Evolutionary conservation across 108 stramenopile species (phyloP).

Genomic region (Skeletonema grethae): DNA sequence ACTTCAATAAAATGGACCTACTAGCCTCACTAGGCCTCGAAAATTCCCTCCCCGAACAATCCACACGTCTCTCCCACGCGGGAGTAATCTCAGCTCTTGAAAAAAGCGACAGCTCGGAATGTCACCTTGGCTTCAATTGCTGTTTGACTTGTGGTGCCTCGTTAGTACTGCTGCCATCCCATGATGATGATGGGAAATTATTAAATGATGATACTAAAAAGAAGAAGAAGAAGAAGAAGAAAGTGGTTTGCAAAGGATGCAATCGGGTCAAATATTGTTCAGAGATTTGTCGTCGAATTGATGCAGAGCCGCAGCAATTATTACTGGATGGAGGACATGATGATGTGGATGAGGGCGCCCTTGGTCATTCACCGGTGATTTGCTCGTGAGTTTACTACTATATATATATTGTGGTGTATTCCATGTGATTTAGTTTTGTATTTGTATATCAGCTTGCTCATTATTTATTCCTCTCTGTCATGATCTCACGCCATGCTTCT

Average conservation of each 20-base stretch:
- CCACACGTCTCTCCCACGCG: slow-evolving; percentile 47
- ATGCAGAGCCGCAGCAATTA: slow-evolving; percentile 30
- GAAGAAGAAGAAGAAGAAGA: slow-evolving; percentile 5
- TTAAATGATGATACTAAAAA: slow-evolving; percentile 34
- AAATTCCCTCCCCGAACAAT: slow-evolving; percentile 65
- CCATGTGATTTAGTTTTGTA: no score
- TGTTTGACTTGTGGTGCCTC: slow-evolving; percentile 35
- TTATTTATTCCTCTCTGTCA: no score
- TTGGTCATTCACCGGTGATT: slow-evolving; percentile 77
- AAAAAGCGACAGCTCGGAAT: neutral
- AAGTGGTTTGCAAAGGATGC: slow-evolving; percentile 55
- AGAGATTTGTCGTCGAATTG: slow-evolving; percentile 55
- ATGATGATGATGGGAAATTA: neutral
- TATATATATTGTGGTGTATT: no score
- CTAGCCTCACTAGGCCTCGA: slow-evolving; percentile 63
- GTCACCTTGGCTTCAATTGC: slow-evolving; percentile 33
- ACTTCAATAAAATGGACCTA: slow-evolving; percentile 83
- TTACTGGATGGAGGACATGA: slow-evolving; percentile 30
- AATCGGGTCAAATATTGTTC: slow-evolving; percentile 82
- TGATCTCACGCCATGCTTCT: no score
- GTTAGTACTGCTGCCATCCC: neutral
- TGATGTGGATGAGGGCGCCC: slow-evolving; percentile 26
- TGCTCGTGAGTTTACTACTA: slow-evolving; percentile 46
- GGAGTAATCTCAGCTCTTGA: slow-evolving; percentile 43
- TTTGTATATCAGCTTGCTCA: no score